A percentile compares a stretch with the other conserved stretches of the same genome.
Conservation (phyloP, 257 asterid species). For the Marsdenia floribunda region DNA sequence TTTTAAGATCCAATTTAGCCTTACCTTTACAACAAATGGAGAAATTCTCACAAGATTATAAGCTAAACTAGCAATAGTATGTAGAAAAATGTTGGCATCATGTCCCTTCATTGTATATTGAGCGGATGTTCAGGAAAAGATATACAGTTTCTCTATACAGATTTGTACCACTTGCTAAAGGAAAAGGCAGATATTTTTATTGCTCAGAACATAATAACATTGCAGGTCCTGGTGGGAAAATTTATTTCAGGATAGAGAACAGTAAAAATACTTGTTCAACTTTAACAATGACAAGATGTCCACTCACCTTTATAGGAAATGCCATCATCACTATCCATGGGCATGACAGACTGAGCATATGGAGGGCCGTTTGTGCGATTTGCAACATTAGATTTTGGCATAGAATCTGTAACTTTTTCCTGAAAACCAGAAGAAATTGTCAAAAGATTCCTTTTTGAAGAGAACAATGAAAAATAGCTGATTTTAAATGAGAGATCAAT, state of each 20-base stretch:
- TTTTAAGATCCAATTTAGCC: background rate
- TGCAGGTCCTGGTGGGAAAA: background rate
- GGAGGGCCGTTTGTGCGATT: constrained; percentile 63
- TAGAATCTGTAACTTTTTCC: constrained; percentile 68
- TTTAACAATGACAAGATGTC: constrained; percentile 3
- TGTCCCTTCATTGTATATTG: background rate
- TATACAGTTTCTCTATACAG: background rate
- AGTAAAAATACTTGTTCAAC: background rate
- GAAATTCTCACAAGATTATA: background rate
- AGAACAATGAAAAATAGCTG: constrained; percentile 7
- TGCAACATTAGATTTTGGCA: constrained; percentile 61
- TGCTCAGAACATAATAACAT: background rate
- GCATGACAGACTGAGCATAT: constrained; percentile 54
- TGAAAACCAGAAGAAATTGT: constrained; percentile 27
- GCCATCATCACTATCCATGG: constrained; percentile 81
- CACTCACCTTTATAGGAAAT: constrained; percentile 67
- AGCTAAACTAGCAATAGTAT: background rate
- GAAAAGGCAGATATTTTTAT: background rate
- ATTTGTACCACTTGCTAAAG: background rate
- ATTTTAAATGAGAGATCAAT: background rate
- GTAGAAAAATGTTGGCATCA: background rate
- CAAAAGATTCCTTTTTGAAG: constrained; percentile 7
- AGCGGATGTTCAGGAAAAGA: background rate
- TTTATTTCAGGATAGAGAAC: background rate
- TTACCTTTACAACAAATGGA: background rate